Percentiles rank a stretch among this genome's conserved stretches.
Conservation (phyloP, 331 rosid species). For the Quercus tomentella region DNA sequence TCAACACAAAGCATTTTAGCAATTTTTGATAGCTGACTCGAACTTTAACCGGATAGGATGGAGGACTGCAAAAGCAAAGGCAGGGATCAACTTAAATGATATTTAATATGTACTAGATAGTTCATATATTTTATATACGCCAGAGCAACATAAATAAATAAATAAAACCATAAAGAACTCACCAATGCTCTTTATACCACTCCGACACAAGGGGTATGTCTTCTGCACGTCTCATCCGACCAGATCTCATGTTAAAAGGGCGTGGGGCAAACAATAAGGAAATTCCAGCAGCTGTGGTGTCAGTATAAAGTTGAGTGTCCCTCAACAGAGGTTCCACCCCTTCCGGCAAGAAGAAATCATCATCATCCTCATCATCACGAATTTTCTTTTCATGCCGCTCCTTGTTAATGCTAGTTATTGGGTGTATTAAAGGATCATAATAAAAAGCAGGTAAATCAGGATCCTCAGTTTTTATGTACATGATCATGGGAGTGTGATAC, state of each 20-base stretch:
- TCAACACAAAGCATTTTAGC: conserved; percentile 91
- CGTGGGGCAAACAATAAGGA: conserved; percentile 93
- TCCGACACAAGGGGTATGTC: conserved; percentile 94
- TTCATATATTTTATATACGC: not conserved
- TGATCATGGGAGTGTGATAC: conserved; percentile 91
- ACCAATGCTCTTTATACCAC: conserved; percentile 99
- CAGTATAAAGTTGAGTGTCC: conserved; percentile 89
- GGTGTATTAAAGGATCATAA: conserved; percentile 92
- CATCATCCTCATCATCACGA: conserved; percentile 77
- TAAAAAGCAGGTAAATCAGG: conserved; percentile 98
- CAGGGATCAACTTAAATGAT: not conserved
- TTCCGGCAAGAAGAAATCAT: conserved; percentile 71
- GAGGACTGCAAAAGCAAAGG: conserved; percentile 63
- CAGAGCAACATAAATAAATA: not conserved
- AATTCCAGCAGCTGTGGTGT: conserved; percentile 95
- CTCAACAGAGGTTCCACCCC: conserved; percentile 86
- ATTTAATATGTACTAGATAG: not conserved
- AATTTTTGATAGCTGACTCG: conserved; percentile 93
- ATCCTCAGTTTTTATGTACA: conserved; percentile 92
- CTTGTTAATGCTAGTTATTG: conserved; percentile 81
- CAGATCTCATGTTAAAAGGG: conserved; percentile 97
- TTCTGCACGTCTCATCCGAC: conserved; percentile 83
- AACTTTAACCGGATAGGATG: conserved; percentile 94
- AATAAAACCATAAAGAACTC: conserved; percentile 9
- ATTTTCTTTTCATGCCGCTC: conserved; percentile 71